phyloP scores from a whole-genome alignment of 768 basidiomycete genomes.

The Suillus sp. region DNA sequence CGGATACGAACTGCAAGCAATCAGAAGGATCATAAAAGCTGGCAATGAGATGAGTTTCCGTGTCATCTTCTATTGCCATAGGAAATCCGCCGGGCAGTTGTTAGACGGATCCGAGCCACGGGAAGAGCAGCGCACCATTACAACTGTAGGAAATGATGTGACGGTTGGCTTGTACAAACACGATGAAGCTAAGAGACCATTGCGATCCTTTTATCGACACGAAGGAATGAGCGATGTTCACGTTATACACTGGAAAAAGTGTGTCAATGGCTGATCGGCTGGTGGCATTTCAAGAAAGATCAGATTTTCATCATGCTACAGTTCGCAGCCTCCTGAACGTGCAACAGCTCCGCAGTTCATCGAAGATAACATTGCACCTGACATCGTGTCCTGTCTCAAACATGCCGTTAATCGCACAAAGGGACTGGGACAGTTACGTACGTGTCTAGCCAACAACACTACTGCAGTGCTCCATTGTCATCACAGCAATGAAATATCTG shows the following conservation, averaged over 20 bases:
- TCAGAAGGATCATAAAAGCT: conserved; percentile 2
- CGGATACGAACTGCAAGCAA: conserved; percentile 12
- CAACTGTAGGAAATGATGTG: not conserved
- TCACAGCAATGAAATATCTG: conserved; percentile 14
- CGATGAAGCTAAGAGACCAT: not conserved
- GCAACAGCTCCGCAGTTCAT: conserved; percentile 25
- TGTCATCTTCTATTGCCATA: not conserved
- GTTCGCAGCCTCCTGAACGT: not conserved
- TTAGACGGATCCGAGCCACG: not conserved
- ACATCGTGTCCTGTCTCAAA: conserved; percentile 36
- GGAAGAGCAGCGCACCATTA: not conserved
- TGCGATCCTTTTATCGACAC: not conserved
- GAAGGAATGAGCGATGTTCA: not conserved
- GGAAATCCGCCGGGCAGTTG: not conserved
- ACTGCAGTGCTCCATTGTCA: conserved; percentile 36
- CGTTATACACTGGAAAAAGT: not conserved
- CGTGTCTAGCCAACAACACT: conserved; percentile 43
- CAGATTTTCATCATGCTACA: not conserved
- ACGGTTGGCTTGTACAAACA: not conserved
- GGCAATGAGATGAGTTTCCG: not conserved
- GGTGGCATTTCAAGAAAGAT: not conserved
- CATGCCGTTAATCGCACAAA: not conserved
- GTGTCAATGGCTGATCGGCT: not conserved
- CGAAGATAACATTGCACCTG: conserved; percentile 37
- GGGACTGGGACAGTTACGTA: conserved; percentile 18